phyloP scores from a whole-genome alignment of 1,284 basidiomycete genomes.

The Kwoniella shivajii region DNA sequence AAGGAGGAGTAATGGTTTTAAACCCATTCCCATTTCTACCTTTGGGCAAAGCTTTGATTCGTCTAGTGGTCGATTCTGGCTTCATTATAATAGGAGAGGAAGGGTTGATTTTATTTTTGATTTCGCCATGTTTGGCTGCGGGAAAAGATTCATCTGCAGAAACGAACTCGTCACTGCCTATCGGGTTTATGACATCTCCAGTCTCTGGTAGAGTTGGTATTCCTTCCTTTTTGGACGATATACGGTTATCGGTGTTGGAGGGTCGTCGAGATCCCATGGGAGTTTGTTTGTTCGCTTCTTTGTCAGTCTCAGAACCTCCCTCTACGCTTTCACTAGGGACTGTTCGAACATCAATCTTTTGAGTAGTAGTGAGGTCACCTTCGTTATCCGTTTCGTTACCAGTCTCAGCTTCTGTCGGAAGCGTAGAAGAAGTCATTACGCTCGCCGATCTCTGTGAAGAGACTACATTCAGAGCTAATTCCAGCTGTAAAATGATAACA shows the following conservation, averaged over 20 bases:
- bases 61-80: too few relatives aligned
- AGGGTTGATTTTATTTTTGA: background rate
- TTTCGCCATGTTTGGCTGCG: background rate
- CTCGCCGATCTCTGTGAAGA: slow-evolving; percentile 13
- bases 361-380: background rate
- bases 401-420: background rate
- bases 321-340: background rate
- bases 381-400: slow-evolving; percentile 4
- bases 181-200: too few relatives aligned
- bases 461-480: slow-evolving; percentile 17
- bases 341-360: background rate
- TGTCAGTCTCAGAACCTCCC: background rate
- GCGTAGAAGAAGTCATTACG: background rate
- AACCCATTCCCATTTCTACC: background rate
- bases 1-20: background rate
- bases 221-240: too few relatives aligned
- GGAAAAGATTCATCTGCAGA: slow-evolving; percentile 4
- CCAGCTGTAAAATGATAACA: slow-evolving; percentile 9
- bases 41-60: too few relatives aligned
- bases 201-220: too few relatives aligned
- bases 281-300: slow-evolving; percentile 2
- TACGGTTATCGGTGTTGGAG: background rate
- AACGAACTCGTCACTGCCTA: slow-evolving; percentile 1
- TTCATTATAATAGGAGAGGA: background rate
- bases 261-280: slow-evolving; percentile 7